phyloP scores from a whole-genome alignment of 1,139 yeast genomes.

The Suhomyces wounanorum region DNA sequence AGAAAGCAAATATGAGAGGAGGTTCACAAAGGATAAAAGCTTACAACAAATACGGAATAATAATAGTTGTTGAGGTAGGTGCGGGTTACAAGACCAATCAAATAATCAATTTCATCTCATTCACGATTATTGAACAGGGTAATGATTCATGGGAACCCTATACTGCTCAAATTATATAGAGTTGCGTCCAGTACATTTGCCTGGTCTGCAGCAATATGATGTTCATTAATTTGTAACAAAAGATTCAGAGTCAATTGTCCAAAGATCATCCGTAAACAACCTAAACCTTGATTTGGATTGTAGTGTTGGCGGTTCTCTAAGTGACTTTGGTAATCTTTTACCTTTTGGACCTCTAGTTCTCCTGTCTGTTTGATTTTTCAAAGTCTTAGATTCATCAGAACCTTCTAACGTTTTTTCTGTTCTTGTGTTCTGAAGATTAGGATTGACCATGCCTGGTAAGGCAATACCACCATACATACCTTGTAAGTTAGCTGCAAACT shows the following conservation, averaged over 20 bases:
- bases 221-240: neutral
- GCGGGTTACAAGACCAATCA: no score
- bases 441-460: conserved; percentile 63
- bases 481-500: conserved; percentile 56
- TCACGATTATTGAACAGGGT: no score
- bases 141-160: no score
- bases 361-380: conserved; percentile 14
- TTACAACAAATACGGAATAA: neutral
- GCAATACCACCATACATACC: conserved; percentile 62
- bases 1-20: neutral
- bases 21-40: neutral
- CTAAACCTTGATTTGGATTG: conserved; percentile 32
- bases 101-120: no score
- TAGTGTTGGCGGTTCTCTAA: conserved; percentile 48
- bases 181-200: no score
- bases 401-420: conserved; percentile 41
- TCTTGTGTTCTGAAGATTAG: conserved; percentile 19
- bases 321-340: conserved; percentile 68
- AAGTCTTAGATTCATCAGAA: neutral
- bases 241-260: conserved; percentile 29
- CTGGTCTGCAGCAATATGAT: no score
- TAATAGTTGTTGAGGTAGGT: neutral
- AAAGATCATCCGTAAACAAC: conserved; percentile 37
- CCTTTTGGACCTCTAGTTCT: conserved; percentile 81
- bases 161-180: no score